Evolutionary conservation across 768 basidiomycete genomes (phyloP), one percentile per base, ranked within the genome.

Genomic region (Pisolithus orientalis): DNA sequence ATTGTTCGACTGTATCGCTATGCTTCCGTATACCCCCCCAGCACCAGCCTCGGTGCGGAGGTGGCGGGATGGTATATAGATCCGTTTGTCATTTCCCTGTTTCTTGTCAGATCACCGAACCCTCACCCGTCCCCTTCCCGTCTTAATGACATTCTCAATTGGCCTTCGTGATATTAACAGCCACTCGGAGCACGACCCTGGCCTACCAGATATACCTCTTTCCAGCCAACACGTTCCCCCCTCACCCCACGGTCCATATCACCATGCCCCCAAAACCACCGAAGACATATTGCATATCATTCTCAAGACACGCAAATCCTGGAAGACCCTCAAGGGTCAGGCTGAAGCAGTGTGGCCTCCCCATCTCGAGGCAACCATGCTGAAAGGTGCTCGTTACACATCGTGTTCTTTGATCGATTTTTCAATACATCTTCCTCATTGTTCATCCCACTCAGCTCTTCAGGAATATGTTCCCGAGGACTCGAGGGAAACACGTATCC

Each of bases 301-400:
- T 55, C 78, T 85, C 56, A 80, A 76, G 55, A 78, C 78, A 40
- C 79, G 87, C 57, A 87, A 87, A 67, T 83, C 78, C 61, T 89
- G 85, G 84, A 86, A 87, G 64, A 86, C 83, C 0, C 67, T 84
- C 27, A 79, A 80, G 63, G 86, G 84, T 43, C 59, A 58, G 44
- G 80, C 82, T 29, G 86, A 89, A 63, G 77, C 84, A 9, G 86
- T 90, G 21, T 89, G 87, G 87, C 87, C 87, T 49, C 85, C 83
- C 10, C 79, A 84, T 59, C 80, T 90, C 47, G 87, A 90, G 71
- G 85, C 83, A 28, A 84, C 84, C 39, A 73, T 90, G 57, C 77
- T 90, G 40, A 83, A 87, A 76, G 87, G 87, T 84, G 55, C 40
- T 70, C 44, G 50, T 54, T 50, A 53, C 53, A 47, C 21, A 31